Conservation (phyloP, 140 eudicot genomes). For the Oenanthe javanica region DNA sequence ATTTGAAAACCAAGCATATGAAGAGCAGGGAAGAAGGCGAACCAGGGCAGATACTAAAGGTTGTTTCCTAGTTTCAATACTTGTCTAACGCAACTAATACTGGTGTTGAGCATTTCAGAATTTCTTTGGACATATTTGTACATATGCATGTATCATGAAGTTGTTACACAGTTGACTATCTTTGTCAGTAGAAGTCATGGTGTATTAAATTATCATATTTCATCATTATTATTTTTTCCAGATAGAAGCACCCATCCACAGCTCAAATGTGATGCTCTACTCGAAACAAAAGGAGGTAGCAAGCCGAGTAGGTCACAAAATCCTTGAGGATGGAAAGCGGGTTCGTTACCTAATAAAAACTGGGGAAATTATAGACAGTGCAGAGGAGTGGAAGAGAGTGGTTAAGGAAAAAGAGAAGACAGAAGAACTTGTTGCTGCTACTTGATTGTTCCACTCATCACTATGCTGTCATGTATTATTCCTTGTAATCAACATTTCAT, state of each 20-base stretch:
- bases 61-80: conserved; percentile 17
- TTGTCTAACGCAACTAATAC: background rate
- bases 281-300: conserved; percentile 78
- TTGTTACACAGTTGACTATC: background rate
- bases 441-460: conserved; percentile 16
- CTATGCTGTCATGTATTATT: background rate
- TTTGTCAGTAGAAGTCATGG: background rate
- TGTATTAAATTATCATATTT: background rate
- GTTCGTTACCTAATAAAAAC: conserved; percentile 83
- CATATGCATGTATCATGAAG: background rate
- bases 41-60: conserved; percentile 85
- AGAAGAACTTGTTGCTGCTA: conserved; percentile 39
- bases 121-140: background rate
- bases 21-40: conserved; percentile 83
- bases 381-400: conserved; percentile 70
- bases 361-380: conserved; percentile 88
- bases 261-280: conserved; percentile 96
- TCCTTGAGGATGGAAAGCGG: conserved; percentile 64
- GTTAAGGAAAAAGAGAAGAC: conserved; percentile 44
- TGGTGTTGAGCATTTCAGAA: background rate
- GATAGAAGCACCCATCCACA: conserved; percentile 94
- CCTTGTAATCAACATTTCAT: background rate
- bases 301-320: conserved; percentile 92
- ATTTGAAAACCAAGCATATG: conserved; percentile 89
- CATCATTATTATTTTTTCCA: conserved; percentile 18